Percentiles rank a stretch among this genome's conserved stretches.
Conservation (phyloP, 495 filamentous ascomycete species). For the Aspergillus affinis region DNA sequence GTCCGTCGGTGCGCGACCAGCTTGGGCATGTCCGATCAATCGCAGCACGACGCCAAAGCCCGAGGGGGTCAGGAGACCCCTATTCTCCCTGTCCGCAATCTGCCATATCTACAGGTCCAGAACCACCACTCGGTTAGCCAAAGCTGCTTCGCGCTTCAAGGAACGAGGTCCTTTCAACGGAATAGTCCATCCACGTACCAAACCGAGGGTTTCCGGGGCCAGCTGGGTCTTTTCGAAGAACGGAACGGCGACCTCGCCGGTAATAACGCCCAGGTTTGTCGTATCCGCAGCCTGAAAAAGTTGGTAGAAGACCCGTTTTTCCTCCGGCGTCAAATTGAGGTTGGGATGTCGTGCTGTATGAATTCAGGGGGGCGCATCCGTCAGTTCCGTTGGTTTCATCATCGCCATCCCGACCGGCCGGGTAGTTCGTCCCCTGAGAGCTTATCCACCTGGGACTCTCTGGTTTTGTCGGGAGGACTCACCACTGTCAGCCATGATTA, state of each 20-base stretch:
- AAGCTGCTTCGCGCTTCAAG: not conserved
- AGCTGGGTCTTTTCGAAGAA: slow-evolving; percentile 97
- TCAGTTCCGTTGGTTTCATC: slow-evolving; percentile 27
- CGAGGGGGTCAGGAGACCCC: slow-evolving; percentile 84
- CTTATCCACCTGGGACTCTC: slow-evolving; percentile 1
- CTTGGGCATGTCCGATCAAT: slow-evolving; percentile 94
- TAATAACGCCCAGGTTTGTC: slow-evolving; percentile 88
- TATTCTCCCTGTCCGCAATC: slow-evolving; percentile 94
- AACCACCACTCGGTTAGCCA: slow-evolving; percentile 13
- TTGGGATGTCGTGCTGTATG: slow-evolving; percentile 54
- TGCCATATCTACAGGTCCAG: slow-evolving; percentile 80
- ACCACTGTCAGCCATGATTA: slow-evolving; percentile 44
- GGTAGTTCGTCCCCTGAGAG: slow-evolving; percentile 31
- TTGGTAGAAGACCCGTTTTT: slow-evolving; percentile 89
- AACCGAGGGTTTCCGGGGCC: slow-evolving; percentile 78
- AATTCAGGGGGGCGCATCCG: slow-evolving; percentile 17
- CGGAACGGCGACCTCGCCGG: slow-evolving; percentile 91
- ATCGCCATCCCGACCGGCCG: slow-evolving; percentile 13
- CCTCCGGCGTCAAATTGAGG: slow-evolving; percentile 85
- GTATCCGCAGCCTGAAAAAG: slow-evolving; percentile 88
- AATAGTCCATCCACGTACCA: slow-evolving; percentile 55
- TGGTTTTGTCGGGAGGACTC: slow-evolving; percentile 16
- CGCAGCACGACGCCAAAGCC: slow-evolving; percentile 90
- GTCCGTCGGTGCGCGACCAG: slow-evolving; percentile 71
- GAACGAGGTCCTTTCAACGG: not conserved